A percentile compares a stretch with the other conserved stretches of the same genome.
phyloP scores from a whole-genome alignment of 495 filamentous ascomycete genomes.

The Lophiotrema nucula region DNA sequence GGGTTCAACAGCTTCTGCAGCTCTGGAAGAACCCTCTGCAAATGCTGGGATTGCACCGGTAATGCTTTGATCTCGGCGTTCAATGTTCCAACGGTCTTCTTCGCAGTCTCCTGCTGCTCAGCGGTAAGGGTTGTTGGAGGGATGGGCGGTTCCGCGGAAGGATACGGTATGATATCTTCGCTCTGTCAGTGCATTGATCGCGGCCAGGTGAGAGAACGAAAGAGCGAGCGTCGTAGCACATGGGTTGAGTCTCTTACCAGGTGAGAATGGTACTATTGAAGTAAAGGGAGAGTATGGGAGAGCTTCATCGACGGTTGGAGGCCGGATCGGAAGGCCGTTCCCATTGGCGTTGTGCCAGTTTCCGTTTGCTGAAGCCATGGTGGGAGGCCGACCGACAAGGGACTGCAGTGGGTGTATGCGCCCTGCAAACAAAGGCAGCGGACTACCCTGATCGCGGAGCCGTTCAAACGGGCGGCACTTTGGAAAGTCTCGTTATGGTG shows the following conservation, averaged over 20 bases:
- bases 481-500: too few relatives aligned
- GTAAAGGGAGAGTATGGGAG: constrained; percentile 89
- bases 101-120: constrained; percentile 33
- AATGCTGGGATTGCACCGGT: constrained; percentile 31
- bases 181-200: constrained; percentile 27
- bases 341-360: constrained; percentile 28
- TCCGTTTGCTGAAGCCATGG: constrained; percentile 11
- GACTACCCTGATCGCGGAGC: background rate
- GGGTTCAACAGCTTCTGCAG: constrained; percentile 68
- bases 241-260: constrained; percentile 54
- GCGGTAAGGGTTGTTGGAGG: constrained; percentile 44
- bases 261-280: constrained; percentile 80
- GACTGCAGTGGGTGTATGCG: background rate
- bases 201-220: constrained; percentile 11
- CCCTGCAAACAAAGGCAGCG: background rate
- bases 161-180: constrained; percentile 69
- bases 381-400: background rate
- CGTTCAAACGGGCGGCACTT: background rate
- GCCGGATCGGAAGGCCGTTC: constrained; percentile 37
- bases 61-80: constrained; percentile 35
- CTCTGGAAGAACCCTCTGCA: constrained; percentile 52
- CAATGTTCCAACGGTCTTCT: constrained; percentile 31
- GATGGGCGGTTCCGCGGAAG: constrained; percentile 50
- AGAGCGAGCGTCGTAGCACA: constrained; percentile 10
- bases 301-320: constrained; percentile 74